Base-by-base conservation (phyloP, 441 rosid species). In the Croton setiger region DNA sequence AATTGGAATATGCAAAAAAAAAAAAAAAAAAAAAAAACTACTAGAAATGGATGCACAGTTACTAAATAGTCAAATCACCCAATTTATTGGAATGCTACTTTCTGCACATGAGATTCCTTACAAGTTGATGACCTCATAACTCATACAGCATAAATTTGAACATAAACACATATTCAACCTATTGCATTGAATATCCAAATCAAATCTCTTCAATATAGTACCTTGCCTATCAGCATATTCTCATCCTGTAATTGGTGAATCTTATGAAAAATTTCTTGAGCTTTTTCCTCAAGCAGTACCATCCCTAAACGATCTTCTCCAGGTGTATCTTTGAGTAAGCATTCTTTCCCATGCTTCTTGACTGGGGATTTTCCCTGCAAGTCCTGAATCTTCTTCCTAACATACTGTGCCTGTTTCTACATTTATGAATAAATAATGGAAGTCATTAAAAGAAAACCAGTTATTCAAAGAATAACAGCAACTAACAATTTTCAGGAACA, bases 221-320 rank as follows among this genome's bases (percentile, higher is more conserved):
- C 95, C 93, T 81, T 85, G 69, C 71, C 84, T 68, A 75, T 80
- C 61, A 91, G 91, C 82, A 70, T 74, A 64, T 77, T 69, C 78
- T 84, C 83, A 73, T 75, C 71, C 65, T 82, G 89, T 68, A 88
- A 79, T 45, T 80, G 87, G 73, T 12, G 82, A 47, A 90, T 80
- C 79, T 73, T 78, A 64, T 75, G 82, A 36, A 54, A 59, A 55
- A 88, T 72, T 75, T 93, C 86, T 67, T 69, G 84, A 79, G 85
- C 83, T 80, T 88, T 88, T 74, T 88, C 93, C 74, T 85, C 86
- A n/a, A 75, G 72, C 74, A 67, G 64, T 44, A 80, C 33, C 67
- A 73, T 54, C 79, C 82, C 66, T 20, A 64, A 10, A 68, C 14
- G 57, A 72, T 68, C 81, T 68, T 79, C 85, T 62, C 67, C 75